phyloP scores from a whole-genome alignment of 208 protist genomes.

The Leishmania turanica region DNA sequence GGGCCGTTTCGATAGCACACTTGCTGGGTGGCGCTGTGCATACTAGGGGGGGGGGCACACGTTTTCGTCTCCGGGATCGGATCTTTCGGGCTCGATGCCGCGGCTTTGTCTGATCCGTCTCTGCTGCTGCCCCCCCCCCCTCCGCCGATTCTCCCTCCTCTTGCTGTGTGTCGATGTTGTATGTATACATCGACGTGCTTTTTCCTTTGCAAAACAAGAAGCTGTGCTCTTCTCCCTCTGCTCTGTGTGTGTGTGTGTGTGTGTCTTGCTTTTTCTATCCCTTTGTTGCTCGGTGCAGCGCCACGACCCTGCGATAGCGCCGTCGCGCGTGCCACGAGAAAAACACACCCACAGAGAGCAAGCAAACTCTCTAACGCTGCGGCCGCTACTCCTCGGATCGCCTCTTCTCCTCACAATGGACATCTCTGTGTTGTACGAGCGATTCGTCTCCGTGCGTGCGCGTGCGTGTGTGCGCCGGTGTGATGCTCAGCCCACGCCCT shows the following conservation, averaged over 20 bases:
- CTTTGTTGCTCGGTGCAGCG: not conserved
- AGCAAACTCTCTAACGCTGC: not conserved
- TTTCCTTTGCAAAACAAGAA: not conserved
- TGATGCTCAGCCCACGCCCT: not conserved
- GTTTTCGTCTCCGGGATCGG: too few relatives aligned
- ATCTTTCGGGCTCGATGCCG: not conserved
- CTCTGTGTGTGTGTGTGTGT: not conserved
- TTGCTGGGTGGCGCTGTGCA: not conserved
- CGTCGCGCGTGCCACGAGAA: not conserved
- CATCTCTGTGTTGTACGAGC: not conserved
- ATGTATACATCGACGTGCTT: not conserved
- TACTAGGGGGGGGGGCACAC: not conserved
- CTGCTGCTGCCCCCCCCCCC: not conserved
- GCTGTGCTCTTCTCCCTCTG: not conserved
- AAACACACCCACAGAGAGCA: not conserved
- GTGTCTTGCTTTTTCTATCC: too few relatives aligned
- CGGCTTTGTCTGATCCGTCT: not conserved
- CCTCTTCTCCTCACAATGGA: not conserved
- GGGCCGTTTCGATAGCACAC: not conserved
- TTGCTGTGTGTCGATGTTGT: not conserved
- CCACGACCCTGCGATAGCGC: not conserved
- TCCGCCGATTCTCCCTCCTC: not conserved
- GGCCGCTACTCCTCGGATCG: not conserved
- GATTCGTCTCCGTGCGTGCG: not conserved
- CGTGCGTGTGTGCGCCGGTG: not conserved